These are phyloP conservation scores for Elaphomyces granulatus DNA, from an alignment of 495 filamentous ascomycete species.

Conservation along the genomic window DNA sequence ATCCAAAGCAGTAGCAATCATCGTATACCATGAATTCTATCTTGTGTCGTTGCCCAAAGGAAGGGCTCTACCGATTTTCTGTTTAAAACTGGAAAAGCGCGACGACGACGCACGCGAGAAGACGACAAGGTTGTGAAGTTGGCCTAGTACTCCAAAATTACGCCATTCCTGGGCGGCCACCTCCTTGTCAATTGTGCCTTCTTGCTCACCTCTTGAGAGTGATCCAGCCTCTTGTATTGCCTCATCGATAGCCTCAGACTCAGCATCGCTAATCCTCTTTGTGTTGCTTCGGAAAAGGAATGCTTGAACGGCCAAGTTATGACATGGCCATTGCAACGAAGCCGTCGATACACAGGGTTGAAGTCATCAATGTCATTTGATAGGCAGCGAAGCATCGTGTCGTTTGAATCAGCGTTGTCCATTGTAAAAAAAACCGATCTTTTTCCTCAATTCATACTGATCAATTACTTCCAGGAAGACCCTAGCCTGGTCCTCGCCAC, in stretches of 20 bases:
- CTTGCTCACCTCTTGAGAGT: background rate
- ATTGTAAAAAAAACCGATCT: background rate
- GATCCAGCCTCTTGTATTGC: background rate
- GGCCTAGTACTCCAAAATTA: background rate
- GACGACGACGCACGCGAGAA: background rate
- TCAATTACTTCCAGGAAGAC: background rate
- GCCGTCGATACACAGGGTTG: background rate
- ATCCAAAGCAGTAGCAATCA: background rate
- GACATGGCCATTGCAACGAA: conserved; percentile 1
- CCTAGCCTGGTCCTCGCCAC: background rate
- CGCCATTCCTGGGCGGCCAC: background rate
- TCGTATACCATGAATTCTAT: background rate
- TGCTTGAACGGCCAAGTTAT: conserved; percentile 1
- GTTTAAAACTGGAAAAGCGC: background rate
- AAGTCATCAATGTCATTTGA: background rate
- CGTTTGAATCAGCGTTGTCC: background rate
- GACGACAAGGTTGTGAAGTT: background rate
- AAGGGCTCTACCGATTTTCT: background rate
- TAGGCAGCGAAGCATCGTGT: background rate
- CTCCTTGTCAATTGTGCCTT: background rate
- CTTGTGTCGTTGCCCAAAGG: background rate
- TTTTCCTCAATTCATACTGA: background rate
- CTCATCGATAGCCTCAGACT: background rate
- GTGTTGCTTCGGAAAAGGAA: background rate
- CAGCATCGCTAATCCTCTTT: background rate